Evolutionary conservation across 306 rosid species (phyloP), one percentile per base, ranked within the genome.

Genomic region (Medicago lupulina): DNA sequence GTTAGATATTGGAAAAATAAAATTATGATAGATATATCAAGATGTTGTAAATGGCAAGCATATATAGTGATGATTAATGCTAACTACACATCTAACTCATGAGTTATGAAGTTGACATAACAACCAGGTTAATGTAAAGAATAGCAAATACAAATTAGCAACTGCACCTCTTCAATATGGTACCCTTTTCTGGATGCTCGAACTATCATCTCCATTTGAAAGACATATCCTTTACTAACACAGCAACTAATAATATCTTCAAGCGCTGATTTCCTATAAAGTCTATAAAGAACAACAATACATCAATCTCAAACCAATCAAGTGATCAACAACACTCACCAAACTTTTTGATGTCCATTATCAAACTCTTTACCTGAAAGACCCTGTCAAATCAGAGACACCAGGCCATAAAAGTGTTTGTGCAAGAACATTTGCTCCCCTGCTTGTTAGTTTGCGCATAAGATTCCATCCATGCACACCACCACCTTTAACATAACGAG

Each of bases 391-490:
- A 83, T 95, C 99, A 65, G 99, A 95, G 74, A 85, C 99, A 76
- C 97, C 97, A 13, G 99, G 97, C 99, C 97, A 89, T 49, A 95
- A 79, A 83, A 95, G 89, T 57, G 99, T 95, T 50, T 95, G 97
- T 14, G 97, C 97, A 49, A 95, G 97, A 81, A 95, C 99, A 84
- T 95, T 95, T 19, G 99, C 99, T 50, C 99, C 98, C 71, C 99
- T 85, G 79, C 97, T 95, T n/a, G 99, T 95, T 66, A 95, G 86
- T 70, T 95, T 95, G 85, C 97, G 97, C 97, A 95, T 92, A 67
- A 95, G 97, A 88, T 87, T 95, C 99, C 99, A 95, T 76, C 99
- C 99, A 89, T 95, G 97, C 53, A 95, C 97, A 73, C 97, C 97
- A 1, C 99, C 99, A 12, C 90, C 97, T 87, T 79, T 84, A 70